Evolutionary conservation across 345 rosid genomes (phyloP).

Genomic region (Hypericum androsaemum): DNA sequence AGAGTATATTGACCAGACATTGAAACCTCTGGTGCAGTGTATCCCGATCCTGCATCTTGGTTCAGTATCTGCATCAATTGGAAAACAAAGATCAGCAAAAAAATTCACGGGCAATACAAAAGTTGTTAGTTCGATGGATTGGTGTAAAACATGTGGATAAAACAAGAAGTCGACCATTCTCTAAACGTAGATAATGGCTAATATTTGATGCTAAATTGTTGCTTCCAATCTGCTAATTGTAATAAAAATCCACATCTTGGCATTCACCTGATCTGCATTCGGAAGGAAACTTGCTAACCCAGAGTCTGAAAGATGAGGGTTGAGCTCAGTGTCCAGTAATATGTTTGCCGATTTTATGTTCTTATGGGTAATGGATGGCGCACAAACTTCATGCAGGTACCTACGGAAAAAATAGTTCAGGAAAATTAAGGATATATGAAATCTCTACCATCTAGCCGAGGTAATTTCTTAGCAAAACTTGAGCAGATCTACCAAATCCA

Average conservation of each 20-base stretch:
- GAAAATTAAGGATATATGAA: not conserved
- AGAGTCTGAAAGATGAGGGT: conserved; percentile 90
- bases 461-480: no score
- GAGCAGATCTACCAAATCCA: no score
- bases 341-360: conserved; percentile 89
- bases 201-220: no score
- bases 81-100: not conserved
- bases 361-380: conserved; percentile 79
- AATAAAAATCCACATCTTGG: no score
- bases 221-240: no score
- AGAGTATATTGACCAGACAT: conserved; percentile 88
- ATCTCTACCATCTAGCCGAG: no score
- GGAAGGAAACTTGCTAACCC: conserved; percentile 78
- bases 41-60: conserved; percentile 58
- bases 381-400: conserved; percentile 93
- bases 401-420: conserved; percentile 27
- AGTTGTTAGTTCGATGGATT: no score
- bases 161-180: no score
- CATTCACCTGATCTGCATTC: conserved; percentile 67
- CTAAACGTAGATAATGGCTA: no score
- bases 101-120: no score
- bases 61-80: conserved; percentile 45
- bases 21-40: conserved; percentile 83
- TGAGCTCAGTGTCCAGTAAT: conserved; percentile 69
- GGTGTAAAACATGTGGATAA: no score